Conservation (phyloP, 179 eudicot genomes). For the Spergularia azorica region DNA sequence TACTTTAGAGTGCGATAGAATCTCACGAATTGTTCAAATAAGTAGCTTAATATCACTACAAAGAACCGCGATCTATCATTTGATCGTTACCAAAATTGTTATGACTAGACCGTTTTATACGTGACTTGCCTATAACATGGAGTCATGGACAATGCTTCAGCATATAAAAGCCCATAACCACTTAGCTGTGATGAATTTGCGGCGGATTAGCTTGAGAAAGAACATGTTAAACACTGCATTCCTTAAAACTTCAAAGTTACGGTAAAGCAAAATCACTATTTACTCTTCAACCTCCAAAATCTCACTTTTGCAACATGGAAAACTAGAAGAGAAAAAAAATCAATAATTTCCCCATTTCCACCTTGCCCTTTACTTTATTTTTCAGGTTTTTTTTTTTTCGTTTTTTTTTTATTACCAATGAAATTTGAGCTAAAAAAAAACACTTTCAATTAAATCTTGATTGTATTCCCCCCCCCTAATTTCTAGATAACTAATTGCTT, state of each 20-base stretch:
- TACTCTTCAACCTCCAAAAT: slow-evolving; percentile 10
- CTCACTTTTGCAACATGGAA: background rate
- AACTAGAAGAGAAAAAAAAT: background rate
- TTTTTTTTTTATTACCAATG: background rate
- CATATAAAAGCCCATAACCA: no score
- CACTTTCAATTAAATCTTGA: no score
- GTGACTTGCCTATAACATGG: no score
- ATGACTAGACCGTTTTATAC: no score
- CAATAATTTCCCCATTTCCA: background rate
- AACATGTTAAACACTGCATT: slow-evolving; percentile 18
- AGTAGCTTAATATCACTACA: no score
- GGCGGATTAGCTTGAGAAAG: slow-evolving; percentile 13
- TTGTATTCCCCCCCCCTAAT: no score
- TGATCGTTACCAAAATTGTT: no score
- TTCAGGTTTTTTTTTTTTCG: background rate
- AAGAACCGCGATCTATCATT: no score
- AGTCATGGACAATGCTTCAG: no score
- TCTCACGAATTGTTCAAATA: no score
- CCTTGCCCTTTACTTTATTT: background rate
- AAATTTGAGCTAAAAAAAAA: background rate
- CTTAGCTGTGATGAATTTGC: slow-evolving; percentile 5
- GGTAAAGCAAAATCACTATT: background rate
- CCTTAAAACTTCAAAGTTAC: background rate
- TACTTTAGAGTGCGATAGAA: no score
- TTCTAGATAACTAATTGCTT: no score